These are phyloP conservation scores for Syncephalastrum contaminatum DNA, from an alignment of 371 early-diverging fungal genomes.

Conservation along the genomic window DNA sequence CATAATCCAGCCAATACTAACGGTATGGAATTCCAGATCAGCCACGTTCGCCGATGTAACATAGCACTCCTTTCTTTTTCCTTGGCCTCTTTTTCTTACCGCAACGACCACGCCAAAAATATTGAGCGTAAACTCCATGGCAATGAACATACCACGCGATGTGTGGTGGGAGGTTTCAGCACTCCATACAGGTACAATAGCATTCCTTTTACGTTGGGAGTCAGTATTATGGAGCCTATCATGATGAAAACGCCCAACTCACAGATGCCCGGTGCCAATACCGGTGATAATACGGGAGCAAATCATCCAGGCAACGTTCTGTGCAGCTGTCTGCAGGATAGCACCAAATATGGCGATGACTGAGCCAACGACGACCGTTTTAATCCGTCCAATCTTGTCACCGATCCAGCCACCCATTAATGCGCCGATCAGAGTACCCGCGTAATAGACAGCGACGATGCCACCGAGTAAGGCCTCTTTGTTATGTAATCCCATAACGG, in stretches of 20 bases:
- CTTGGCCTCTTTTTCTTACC: constrained; percentile 9
- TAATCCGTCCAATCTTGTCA: constrained; percentile 41
- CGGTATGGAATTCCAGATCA: constrained; percentile 1
- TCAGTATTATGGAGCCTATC: not conserved
- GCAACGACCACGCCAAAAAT: constrained; percentile 48
- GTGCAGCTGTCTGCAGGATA: constrained; percentile 34
- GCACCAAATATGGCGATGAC: constrained; percentile 37
- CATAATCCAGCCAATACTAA: constrained; percentile 43
- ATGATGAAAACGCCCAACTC: constrained; percentile 8
- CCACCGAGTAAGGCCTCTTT: constrained; percentile 43
- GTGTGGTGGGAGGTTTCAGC: constrained; percentile 42
- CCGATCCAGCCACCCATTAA: constrained; percentile 45
- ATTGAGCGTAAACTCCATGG: constrained; percentile 43
- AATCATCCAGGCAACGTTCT: constrained; percentile 46
- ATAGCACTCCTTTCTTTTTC: constrained; percentile 11
- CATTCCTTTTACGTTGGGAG: constrained; percentile 18
- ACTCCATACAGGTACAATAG: constrained; percentile 42
- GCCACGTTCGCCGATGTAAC: constrained; percentile 5
- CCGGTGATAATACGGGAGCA: constrained; percentile 44
- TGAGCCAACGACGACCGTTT: constrained; percentile 36
- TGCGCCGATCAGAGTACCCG: constrained; percentile 42
- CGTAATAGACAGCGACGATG: constrained; percentile 39
- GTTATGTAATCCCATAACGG: constrained; percentile 33
- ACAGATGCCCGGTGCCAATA: constrained; percentile 45
- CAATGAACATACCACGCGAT: constrained; percentile 38